phyloP scores from a whole-genome alignment of 2,329 filamentous ascomycete species.

The Scedosporium boydii region DNA sequence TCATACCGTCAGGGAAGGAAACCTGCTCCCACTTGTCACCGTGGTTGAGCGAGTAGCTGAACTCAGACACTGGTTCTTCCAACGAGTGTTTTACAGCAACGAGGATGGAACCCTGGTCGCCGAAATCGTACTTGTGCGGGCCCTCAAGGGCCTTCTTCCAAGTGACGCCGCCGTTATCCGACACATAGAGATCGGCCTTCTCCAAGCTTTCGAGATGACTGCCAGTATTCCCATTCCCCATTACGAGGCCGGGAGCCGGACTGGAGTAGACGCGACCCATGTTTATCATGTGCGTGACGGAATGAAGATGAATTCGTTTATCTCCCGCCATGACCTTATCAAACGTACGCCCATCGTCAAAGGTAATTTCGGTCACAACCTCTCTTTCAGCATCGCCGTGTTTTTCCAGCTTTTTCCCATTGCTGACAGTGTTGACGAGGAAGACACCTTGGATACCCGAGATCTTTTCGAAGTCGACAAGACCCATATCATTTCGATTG shows the following conservation, averaged over 20 bases:
- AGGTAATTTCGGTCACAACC: conserved; percentile 75
- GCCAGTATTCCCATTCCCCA: conserved; percentile 90
- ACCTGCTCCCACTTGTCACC: conserved; percentile 72
- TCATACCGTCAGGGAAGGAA: conserved; percentile 56
- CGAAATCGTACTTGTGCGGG: conserved; percentile 93
- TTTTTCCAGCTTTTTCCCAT: conserved; percentile 65
- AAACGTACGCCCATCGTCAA: conserved; percentile 89
- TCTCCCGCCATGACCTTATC: conserved; percentile 59
- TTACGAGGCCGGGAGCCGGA: conserved; percentile 82
- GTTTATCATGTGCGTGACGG: conserved; percentile 76
- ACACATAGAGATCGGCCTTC: conserved; percentile 76
- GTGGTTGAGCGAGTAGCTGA: conserved; percentile 78
- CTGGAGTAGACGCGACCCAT: conserved; percentile 85
- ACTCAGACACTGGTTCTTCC: conserved; percentile 45
- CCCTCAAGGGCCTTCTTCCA: conserved; percentile 71
- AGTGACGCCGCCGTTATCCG: conserved; percentile 78
- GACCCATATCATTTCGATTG: conserved; percentile 66
- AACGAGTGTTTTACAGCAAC: conserved; percentile 72
- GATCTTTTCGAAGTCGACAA: conserved; percentile 94
- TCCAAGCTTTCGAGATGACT: conserved; percentile 59
- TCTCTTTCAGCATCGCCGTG: conserved; percentile 45
- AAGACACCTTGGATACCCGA: conserved; percentile 86
- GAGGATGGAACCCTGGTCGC: conserved; percentile 82
- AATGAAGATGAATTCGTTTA: conserved; percentile 75
- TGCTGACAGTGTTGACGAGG: conserved; percentile 80